Evolutionary conservation across 176 grass and related monocot species (phyloP).

Genomic region (Carex littledalei): DNA sequence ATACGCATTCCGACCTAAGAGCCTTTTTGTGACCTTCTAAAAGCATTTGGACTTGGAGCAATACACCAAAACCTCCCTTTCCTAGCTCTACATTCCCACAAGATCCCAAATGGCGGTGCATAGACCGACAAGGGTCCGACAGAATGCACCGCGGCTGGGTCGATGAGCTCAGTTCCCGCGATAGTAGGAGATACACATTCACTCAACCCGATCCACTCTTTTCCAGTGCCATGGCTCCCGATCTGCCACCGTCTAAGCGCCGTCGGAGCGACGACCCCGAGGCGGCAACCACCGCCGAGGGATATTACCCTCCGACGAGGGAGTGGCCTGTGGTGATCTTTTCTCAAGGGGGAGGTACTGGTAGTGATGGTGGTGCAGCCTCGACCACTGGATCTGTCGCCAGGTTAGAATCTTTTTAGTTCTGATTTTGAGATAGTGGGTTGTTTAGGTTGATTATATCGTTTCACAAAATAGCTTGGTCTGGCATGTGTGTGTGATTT

Average conservation of each 20-base stretch:
- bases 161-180: background rate
- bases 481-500: conserved; percentile 10
- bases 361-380: background rate
- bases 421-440: background rate
- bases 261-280: background rate
- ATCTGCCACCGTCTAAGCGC: conserved; percentile 19
- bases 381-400: conserved; percentile 3
- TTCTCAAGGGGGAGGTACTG: background rate
- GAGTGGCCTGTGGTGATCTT: conserved; percentile 55
- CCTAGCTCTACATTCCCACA: background rate
- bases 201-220: background rate
- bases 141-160: background rate
- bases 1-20: too few species aligned
- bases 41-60: background rate
- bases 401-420: background rate
- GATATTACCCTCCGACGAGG: background rate
- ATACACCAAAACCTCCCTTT: background rate
- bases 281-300: background rate
- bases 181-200: background rate
- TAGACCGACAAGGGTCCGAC: background rate
- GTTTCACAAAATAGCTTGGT: background rate
- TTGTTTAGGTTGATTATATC: background rate
- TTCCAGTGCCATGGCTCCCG: background rate
- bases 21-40: background rate
- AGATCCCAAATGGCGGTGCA: background rate